phyloP scores from a whole-genome alignment of 2,329 filamentous ascomycete species.

The Aureobasidium sp. region DNA sequence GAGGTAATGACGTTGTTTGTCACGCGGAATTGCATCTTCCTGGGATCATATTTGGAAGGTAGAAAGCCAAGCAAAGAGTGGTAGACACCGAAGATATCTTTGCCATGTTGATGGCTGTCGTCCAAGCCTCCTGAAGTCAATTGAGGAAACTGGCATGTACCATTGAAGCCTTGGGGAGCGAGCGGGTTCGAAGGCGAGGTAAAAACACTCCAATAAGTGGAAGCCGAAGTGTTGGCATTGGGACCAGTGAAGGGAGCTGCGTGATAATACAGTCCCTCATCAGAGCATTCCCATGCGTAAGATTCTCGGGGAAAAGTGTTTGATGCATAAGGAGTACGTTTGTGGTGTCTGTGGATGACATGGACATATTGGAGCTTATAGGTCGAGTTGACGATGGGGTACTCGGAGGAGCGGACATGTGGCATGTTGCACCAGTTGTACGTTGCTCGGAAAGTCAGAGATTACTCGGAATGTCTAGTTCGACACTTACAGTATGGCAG shows the following conservation, averaged over 20 bases:
- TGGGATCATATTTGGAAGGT: constrained; percentile 42
- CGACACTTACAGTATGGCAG: constrained; percentile 40
- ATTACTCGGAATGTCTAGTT: background rate
- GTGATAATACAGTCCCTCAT: constrained; percentile 64
- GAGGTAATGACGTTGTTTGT: constrained; percentile 78
- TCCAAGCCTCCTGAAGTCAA: constrained; percentile 65
- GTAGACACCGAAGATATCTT: constrained; percentile 72
- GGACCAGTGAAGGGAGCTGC: constrained; percentile 45
- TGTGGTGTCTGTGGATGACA: constrained; percentile 78
- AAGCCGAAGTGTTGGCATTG: constrained; percentile 43
- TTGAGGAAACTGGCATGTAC: constrained; percentile 74
- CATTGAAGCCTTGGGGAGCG: constrained; percentile 57
- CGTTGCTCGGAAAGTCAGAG: constrained; percentile 24
- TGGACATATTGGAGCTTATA: constrained; percentile 69
- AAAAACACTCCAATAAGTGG: constrained; percentile 60
- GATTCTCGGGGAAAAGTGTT: constrained; percentile 71
- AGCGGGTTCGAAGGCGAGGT: constrained; percentile 61
- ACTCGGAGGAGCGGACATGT: constrained; percentile 63
- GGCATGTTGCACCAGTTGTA: constrained; percentile 90
- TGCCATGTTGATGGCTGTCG: constrained; percentile 69
- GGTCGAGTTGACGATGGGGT: constrained; percentile 44
- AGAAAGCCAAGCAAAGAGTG: constrained; percentile 62
- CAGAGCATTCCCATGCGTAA: constrained; percentile 65
- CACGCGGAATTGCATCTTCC: constrained; percentile 58
- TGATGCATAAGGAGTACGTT: constrained; percentile 70